These are phyloP conservation scores for Hanseniaspora occidentalis DNA, from an alignment of 805 yeast species.

Conservation along the genomic window DNA sequence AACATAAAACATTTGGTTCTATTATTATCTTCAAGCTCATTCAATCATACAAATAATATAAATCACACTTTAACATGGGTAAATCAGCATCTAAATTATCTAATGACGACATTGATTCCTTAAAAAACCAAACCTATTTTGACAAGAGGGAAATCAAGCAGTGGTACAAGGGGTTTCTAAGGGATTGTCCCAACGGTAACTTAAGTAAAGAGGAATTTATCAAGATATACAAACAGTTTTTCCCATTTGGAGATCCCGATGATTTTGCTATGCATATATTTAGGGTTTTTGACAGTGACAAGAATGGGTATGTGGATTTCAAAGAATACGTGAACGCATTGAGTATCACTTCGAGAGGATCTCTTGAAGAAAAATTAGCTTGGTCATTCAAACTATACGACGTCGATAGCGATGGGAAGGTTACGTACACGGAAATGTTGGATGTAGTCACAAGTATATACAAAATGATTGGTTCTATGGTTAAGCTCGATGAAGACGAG, in stretches of 20 bases:
- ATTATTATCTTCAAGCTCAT: too few species aligned
- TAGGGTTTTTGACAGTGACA: constrained; percentile 75
- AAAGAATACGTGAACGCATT: constrained; percentile 84
- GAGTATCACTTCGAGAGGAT: constrained; percentile 77
- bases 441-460: constrained; percentile 73
- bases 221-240: constrained; percentile 88
- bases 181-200: constrained; percentile 91
- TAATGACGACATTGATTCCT: constrained; percentile 74
- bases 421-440: constrained; percentile 68
- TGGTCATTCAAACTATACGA: constrained; percentile 92
- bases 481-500: constrained; percentile 73
- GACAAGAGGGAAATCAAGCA: constrained; percentile 92
- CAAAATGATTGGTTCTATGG: constrained; percentile 94
- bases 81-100: constrained; percentile 87
- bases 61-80: constrained; percentile 48
- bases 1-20: too few species aligned
- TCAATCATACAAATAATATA: too few species aligned
- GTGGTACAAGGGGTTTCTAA: constrained; percentile 92
- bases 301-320: constrained; percentile 74
- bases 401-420: constrained; percentile 62
- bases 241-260: constrained; percentile 96
- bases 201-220: constrained; percentile 77
- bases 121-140: constrained; percentile 79
- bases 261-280: constrained; percentile 84
- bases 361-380: constrained; percentile 65